Base-by-base conservation (phyloP, 306 rosid genomes). In the Sesbania bispinosa region DNA sequence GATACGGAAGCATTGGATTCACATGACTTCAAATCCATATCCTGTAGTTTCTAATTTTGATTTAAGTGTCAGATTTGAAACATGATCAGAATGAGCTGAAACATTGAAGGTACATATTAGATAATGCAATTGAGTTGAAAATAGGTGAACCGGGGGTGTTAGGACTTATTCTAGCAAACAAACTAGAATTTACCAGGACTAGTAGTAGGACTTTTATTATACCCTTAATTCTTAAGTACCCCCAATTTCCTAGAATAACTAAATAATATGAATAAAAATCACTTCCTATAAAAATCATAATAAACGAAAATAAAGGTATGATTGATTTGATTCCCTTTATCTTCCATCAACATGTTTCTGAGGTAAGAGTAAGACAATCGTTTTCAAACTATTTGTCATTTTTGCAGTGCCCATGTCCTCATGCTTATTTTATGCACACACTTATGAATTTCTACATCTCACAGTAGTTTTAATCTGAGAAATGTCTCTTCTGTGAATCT, bases 41-140 rank as follows among this genome's bases (percentile, higher is more conserved):
- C 42, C 14, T 18, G 10, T 27, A 29, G 35, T 58, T 71, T 30
- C 20, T 18, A 58, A 43, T 16, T 43, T 70, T 58, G 58, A 11
- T 19, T 71, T 53, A 57, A 58, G 76, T 10, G 11, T 42, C 58
- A 42, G 26, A 23, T 33, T 75, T 15, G 21, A 20, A 75, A 47
- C 27, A 41, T 43, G 74, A n/a, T 24, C 14, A 10, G 16, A 76
- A 57, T 58, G 23, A 66, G 18, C 42, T 36, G 27, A 67, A 47
- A 36, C 3, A 21, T 15, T 47, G 26, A 65, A 54, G 47, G 8
- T 43, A 9, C 20, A 32, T 54, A 13, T 32, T 27, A 45, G 73
- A 33, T 35, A 51, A 36, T 51, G 67, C 32, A 18, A 10, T 36
- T n/a, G n/a, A n/a, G n/a, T n/a, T n/a, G n/a, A n/a, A n/a, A n/a